phyloP scores from a whole-genome alignment of 1,284 basidiomycete genomes.

The Afroboletus lepidellus region DNA sequence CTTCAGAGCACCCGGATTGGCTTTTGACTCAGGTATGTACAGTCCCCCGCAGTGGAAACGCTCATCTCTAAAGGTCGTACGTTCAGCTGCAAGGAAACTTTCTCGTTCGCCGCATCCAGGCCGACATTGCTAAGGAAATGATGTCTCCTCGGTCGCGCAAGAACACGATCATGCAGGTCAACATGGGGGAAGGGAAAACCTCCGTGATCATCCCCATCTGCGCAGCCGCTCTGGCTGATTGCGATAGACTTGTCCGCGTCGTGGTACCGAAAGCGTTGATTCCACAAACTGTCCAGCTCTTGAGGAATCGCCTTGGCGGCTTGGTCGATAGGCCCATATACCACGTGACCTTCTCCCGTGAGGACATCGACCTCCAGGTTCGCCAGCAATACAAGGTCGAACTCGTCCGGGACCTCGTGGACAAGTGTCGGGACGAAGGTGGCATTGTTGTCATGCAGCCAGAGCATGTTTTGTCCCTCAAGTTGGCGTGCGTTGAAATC shows the following conservation, averaged over 20 bases:
- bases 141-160: neutral
- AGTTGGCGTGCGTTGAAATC: neutral
- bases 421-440: neutral
- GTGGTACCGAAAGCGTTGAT: neutral
- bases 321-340: neutral
- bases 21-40: slow-evolving; percentile 1
- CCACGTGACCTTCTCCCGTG: neutral
- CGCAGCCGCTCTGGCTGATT: neutral
- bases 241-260: neutral
- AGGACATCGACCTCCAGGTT: neutral
- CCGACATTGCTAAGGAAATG: neutral
- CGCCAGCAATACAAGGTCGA: neutral
- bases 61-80: neutral
- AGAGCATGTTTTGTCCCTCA: neutral
- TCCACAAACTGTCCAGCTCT: neutral
- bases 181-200: slow-evolving; percentile 1
- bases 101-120: neutral
- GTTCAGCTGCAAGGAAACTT: neutral
- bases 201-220: slow-evolving; percentile 4
- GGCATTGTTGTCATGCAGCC: neutral
- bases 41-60: neutral
- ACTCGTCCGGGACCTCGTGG: neutral
- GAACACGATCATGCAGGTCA: neutral
- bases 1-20: neutral
- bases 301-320: neutral